Conservation (phyloP, 2,329 filamentous ascomycete genomes). For the Stachybotrys elegans region DNA sequence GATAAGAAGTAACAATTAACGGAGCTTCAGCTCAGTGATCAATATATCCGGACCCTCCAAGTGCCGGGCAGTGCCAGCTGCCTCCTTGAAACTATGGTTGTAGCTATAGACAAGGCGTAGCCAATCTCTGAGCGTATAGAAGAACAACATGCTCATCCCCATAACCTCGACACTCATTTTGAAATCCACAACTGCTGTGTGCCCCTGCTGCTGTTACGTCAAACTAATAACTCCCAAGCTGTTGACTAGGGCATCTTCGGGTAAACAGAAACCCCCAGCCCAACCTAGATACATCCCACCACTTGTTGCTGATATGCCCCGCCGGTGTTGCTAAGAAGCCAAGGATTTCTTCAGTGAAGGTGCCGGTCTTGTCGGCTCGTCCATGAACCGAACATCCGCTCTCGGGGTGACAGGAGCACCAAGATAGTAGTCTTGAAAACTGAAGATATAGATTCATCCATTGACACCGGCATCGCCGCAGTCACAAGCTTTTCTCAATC, state of each 20-base stretch:
- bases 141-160: slow-evolving; percentile 19
- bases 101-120: slow-evolving; percentile 18
- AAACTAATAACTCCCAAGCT: slow-evolving; percentile 16
- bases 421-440: slow-evolving; percentile 17
- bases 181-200: slow-evolving; percentile 9
- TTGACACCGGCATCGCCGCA: no score
- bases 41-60: slow-evolving; percentile 2
- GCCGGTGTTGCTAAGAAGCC: not conserved
- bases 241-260: slow-evolving; percentile 18
- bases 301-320: not conserved
- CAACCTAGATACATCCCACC: not conserved
- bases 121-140: slow-evolving; percentile 17
- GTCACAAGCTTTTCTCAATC: no score
- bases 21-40: no score
- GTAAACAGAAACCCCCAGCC: slow-evolving; percentile 7
- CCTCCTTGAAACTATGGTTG: slow-evolving; percentile 17
- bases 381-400: slow-evolving; percentile 5
- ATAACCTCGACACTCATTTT: slow-evolving; percentile 18
- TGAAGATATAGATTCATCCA: slow-evolving; percentile 12
- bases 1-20: no score
- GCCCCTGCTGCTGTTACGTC: slow-evolving; percentile 5
- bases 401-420: slow-evolving; percentile 8
- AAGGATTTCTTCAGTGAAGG: slow-evolving; percentile 7
- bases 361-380: slow-evolving; percentile 6
- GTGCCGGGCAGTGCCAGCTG: slow-evolving; percentile 6